Conservation (phyloP, 176 grass and related monocot species). For the Oropetium thomaeum region DNA sequence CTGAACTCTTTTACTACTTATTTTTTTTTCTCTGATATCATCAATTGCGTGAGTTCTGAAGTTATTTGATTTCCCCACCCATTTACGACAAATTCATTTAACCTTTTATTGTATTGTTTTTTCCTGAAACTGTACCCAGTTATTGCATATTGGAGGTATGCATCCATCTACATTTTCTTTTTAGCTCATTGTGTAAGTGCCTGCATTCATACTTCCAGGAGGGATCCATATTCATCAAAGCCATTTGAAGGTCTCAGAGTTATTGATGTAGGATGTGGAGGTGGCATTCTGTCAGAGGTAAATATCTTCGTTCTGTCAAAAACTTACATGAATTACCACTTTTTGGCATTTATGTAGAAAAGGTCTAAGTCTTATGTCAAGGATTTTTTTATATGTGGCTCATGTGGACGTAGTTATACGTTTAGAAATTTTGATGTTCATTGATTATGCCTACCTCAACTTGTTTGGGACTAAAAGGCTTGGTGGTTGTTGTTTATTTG, state of each 20-base stretch:
- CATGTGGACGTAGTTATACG: not conserved
- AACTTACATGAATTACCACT: not conserved
- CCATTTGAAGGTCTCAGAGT: constrained; percentile 89
- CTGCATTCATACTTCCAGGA: constrained; percentile 38
- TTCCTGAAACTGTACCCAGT: too few species aligned
- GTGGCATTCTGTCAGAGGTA: constrained; percentile 95
- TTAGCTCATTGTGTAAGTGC: not conserved
- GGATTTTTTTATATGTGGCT: not conserved
- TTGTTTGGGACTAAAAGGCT: too few species aligned
- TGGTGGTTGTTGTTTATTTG: too few species aligned
- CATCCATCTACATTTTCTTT: not conserved
- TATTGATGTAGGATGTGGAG: constrained; percentile 98
- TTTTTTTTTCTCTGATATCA: not conserved
- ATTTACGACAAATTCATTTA: not conserved
- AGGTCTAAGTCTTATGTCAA: not conserved
- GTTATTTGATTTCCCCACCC: not conserved
- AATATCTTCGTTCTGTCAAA: not conserved
- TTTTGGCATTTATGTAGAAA: not conserved
- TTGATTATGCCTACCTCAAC: too few species aligned
- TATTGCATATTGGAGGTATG: not conserved
- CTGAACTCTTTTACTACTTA: not conserved
- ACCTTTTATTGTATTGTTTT: not conserved
- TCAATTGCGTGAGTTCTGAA: not conserved
- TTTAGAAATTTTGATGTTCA: constrained; percentile 3
- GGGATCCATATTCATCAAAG: constrained; percentile 73